These are phyloP conservation scores for Panellus pusillus DNA, from an alignment of 768 basidiomycete genomes.

Conservation along the genomic window DNA sequence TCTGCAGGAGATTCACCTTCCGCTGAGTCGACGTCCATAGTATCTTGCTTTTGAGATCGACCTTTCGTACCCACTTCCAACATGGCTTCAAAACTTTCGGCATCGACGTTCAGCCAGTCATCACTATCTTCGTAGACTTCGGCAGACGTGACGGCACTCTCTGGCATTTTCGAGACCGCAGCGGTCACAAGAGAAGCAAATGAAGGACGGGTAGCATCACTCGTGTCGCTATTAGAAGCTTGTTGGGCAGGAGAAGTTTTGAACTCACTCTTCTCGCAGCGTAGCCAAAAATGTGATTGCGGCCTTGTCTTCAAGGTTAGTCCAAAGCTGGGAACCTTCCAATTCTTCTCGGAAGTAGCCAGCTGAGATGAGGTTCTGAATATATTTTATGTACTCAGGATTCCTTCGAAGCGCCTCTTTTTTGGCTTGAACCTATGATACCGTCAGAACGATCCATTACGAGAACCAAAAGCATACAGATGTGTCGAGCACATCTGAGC, in stretches of 20 bases:
- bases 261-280: constrained; percentile 65
- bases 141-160: constrained; percentile 24
- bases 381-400: constrained; percentile 68
- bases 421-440: constrained; percentile 55
- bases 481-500: constrained; percentile 38
- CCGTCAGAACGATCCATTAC: background rate
- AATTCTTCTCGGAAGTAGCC: constrained; percentile 81
- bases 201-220: constrained; percentile 61
- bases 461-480: constrained; percentile 42
- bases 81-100: constrained; percentile 73
- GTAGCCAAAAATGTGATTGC: constrained; percentile 61
- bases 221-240: constrained; percentile 29
- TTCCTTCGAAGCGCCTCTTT: constrained; percentile 70
- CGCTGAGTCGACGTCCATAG: constrained; percentile 51
- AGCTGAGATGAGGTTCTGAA: constrained; percentile 59
- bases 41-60: constrained; percentile 24
- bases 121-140: constrained; percentile 67
- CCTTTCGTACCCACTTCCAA: constrained; percentile 47
- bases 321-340: constrained; percentile 80
- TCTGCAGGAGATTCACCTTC: constrained; percentile 43
- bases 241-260: background rate
- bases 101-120: constrained; percentile 83
- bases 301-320: constrained; percentile 69
- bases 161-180: constrained; percentile 50
- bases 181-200: constrained; percentile 74